Base-by-base conservation (phyloP, 345 rosid genomes). In the Sisymbrium irio region DNA sequence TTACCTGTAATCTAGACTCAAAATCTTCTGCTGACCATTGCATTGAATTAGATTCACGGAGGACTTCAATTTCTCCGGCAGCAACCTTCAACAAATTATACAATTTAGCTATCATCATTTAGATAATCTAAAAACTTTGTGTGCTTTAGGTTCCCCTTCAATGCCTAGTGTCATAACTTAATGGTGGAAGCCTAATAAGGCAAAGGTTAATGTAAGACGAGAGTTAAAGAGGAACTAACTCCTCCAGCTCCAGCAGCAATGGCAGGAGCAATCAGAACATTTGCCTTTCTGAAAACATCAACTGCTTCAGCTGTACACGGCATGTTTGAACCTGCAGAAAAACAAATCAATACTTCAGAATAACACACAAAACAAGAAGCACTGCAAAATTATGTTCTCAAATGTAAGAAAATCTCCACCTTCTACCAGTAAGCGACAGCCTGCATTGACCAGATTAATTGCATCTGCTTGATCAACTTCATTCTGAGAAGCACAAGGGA, bases 191-290 rank as follows among this genome's bases (percentile, higher is more conserved):
- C 41, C 36, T 46, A 1, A 37, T 13, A 13, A 33, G 3, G 49
- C 3, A 50, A 1, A 30, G 15, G 18, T 69, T 17, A 18, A 35
- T 69, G 51, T 62, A 45, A 57, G 44, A 47, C n/a, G n/a, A 3
- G 28, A 35, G 56, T 49, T 75, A 9, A 37, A 35, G 53, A 84
- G 59, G 57, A 72, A 69, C 85, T 39, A 67, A 95, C 99, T 85
- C 97, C 98, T 80, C 99, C 99, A 64, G 99, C 96, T 78, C 98
- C 97, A 74, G 99, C 97, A 46, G 99, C 99, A 84, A 92, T 80
- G 49, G 98, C 92, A 80, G 99, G 99, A 76, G 97, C 99, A 42
- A 88, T 82, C 56, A 95, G 90, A 65, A 95, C 88, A 81, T 84
- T 90, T 37, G 96, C 92, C 77, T 92, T 92, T 77, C 87, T 88